Percentiles rank a stretch among this genome's conserved stretches.
phyloP scores from a whole-genome alignment of 1,284 basidiomycete genomes.

The Trametes hirsuta region DNA sequence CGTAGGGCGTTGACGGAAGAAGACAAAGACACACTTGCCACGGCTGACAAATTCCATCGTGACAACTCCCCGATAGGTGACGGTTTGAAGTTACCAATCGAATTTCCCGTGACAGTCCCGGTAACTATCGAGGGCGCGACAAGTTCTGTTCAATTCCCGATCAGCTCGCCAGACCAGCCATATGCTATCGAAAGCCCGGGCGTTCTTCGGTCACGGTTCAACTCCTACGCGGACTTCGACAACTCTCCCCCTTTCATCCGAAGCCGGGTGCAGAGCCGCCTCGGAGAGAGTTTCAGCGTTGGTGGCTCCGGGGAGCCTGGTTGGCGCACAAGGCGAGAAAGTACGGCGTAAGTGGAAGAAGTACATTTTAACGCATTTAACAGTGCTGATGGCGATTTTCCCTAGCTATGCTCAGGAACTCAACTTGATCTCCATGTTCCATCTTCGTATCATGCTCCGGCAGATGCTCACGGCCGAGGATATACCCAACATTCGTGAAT shows the following conservation, averaged over 20 bases:
- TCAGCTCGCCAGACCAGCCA: conserved; percentile 69
- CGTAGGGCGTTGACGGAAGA: conserved; percentile 80
- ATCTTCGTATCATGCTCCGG: conserved; percentile 85
- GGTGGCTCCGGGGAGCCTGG: conserved; percentile 54
- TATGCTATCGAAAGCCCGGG: conserved; percentile 53
- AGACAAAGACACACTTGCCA: conserved; percentile 59
- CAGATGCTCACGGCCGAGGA: conserved; percentile 83
- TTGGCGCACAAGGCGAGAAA: conserved; percentile 80
- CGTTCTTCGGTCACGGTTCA: conserved; percentile 59
- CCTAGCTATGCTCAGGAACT: conserved; percentile 79
- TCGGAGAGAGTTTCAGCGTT: conserved; percentile 55
- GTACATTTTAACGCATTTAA: background rate
- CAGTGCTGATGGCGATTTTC: conserved; percentile 6
- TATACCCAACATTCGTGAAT: conserved; percentile 79
- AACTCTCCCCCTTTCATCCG: conserved; percentile 74
- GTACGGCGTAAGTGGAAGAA: conserved; percentile 67
- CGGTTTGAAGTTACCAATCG: conserved; percentile 54
- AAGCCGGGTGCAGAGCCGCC: conserved; percentile 77
- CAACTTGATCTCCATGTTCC: conserved; percentile 83
- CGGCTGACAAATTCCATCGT: conserved; percentile 44
- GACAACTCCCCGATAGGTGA: conserved; percentile 49
- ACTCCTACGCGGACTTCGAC: conserved; percentile 72
- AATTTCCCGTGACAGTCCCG: conserved; percentile 56
- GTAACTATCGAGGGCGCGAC: conserved; percentile 51
- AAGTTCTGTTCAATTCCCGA: conserved; percentile 81